A percentile compares a stretch with the other conserved stretches of the same genome.
These are phyloP conservation scores for Solanum paucissectum DNA, from an alignment of 257 asterid species.

Conservation along the genomic window DNA sequence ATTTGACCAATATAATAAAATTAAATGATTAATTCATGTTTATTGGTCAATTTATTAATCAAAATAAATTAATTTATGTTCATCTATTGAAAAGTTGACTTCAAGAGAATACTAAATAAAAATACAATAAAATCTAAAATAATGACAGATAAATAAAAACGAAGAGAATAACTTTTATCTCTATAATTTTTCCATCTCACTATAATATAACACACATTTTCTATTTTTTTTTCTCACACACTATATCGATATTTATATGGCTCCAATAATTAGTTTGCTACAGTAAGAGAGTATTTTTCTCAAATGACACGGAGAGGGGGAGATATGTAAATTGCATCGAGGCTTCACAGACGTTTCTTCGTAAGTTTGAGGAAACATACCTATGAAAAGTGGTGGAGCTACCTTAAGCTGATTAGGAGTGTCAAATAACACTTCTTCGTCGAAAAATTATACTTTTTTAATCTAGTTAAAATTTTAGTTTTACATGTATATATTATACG, in stretches of 20 bases:
- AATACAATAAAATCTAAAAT: too few species aligned
- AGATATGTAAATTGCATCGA: not conserved
- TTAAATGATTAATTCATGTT: too few species aligned
- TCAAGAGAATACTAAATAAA: too few species aligned
- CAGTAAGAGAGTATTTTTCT: not conserved
- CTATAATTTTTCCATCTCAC: not conserved
- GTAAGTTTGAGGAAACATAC: not conserved
- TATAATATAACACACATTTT: not conserved
- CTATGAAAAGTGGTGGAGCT: not conserved
- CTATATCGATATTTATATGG: not conserved
- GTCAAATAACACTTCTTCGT: not conserved
- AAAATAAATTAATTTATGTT: too few species aligned
- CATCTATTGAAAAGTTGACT: too few species aligned
- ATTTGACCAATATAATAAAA: not conserved
- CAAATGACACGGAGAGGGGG: not conserved
- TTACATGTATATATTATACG: too few species aligned
- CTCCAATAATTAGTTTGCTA: not conserved
- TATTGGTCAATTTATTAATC: too few species aligned
- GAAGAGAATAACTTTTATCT: not conserved
- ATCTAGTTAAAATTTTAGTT: too few species aligned
- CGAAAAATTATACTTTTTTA: too few species aligned
- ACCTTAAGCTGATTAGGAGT: too few species aligned
- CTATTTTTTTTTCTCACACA: not conserved
- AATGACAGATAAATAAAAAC: not conserved
- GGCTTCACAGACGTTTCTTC: not conserved